A percentile compares a stretch with the other conserved stretches of the same genome.
Evolutionary conservation across 768 basidiomycete genomes (phyloP).

Genomic region (Holtermannia corniformis): DNA sequence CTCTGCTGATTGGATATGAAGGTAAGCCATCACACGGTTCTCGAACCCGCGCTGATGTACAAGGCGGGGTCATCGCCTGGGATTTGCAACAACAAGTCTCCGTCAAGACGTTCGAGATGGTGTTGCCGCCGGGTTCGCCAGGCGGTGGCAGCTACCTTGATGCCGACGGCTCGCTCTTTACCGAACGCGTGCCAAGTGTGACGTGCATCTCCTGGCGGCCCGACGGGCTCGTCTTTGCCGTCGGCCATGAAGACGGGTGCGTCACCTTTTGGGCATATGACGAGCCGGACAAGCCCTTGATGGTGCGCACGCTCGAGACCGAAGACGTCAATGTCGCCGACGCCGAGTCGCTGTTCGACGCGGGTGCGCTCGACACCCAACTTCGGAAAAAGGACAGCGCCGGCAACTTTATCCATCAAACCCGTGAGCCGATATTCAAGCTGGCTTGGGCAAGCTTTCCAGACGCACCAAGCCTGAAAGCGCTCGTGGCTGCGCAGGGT

Average conservation of each 20-base stretch:
- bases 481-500: slow-evolving; percentile 39
- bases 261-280: slow-evolving; percentile 74
- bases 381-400: slow-evolving; percentile 11
- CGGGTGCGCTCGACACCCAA: slow-evolving; percentile 37
- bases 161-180: slow-evolving; percentile 50
- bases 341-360: slow-evolving; percentile 42
- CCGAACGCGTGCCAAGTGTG: slow-evolving; percentile 59
- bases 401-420: slow-evolving; percentile 9
- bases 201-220: slow-evolving; percentile 67
- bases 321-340: slow-evolving; percentile 45
- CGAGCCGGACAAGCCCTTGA: slow-evolving; percentile 64
- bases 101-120: slow-evolving; percentile 57
- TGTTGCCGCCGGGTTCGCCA: slow-evolving; percentile 68
- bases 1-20: slow-evolving; percentile 64
- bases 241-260: slow-evolving; percentile 71
- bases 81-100: slow-evolving; percentile 38
- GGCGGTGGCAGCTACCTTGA: slow-evolving; percentile 60
- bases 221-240: slow-evolving; percentile 61
- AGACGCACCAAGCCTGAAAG: slow-evolving; percentile 43
- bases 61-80: slow-evolving; percentile 44
- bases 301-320: slow-evolving; percentile 57
- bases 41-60: slow-evolving; percentile 22
- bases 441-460: slow-evolving; percentile 73
- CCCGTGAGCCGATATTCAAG: slow-evolving; percentile 72
- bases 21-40: slow-evolving; percentile 43